Base-by-base conservation (phyloP, 805 yeast genomes). In the Candida corydali region DNA sequence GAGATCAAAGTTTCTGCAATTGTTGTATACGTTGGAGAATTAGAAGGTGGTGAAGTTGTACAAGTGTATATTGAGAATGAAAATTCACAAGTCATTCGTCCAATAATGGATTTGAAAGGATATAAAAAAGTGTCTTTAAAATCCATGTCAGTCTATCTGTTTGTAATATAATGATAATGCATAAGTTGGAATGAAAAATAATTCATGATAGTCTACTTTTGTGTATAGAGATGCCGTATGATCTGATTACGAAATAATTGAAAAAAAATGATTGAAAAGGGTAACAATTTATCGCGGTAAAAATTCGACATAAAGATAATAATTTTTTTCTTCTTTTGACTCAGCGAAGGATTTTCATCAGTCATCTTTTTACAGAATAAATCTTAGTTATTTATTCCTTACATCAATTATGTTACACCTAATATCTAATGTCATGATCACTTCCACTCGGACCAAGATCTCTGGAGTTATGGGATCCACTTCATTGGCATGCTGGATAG, bases 401-500 rank as follows among this genome's bases (percentile, higher is more conserved):
- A 12, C 25, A 18, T 30, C 20, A 23, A 27, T 7, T 7, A 33
- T 33, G 34, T 18, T 29, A 15, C 31, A 38, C 14, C 17, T 28
- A 15, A 15, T 38, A 14, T n/a, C n/a, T 3, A n/a, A 29, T 19
- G 6, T 29, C 22, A 17, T 25, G 12, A n/a, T 17, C 11, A 29
- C 22, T 9, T 31, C 43, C 10, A 35, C 36, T 17, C 16, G 42
- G n/a, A 24, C 25, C 3, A 41, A 39, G 29, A 57, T 77, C 19
- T 76, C 86, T 3, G 84, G 85, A 2, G 60, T 80, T 3, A 70
- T 79, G 54, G 91, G 91, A 2, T 78, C 86, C 9, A 72, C 83
- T 7, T 75, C 81, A 22, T 68, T 84, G 28, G 87, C 91, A 0
- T 81, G 91, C 55, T 85, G 89, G 88, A 70, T 85, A 9, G 88